Base-by-base conservation (phyloP, 2,329 filamentous ascomycete species). In the Diaporthe helianthi region DNA sequence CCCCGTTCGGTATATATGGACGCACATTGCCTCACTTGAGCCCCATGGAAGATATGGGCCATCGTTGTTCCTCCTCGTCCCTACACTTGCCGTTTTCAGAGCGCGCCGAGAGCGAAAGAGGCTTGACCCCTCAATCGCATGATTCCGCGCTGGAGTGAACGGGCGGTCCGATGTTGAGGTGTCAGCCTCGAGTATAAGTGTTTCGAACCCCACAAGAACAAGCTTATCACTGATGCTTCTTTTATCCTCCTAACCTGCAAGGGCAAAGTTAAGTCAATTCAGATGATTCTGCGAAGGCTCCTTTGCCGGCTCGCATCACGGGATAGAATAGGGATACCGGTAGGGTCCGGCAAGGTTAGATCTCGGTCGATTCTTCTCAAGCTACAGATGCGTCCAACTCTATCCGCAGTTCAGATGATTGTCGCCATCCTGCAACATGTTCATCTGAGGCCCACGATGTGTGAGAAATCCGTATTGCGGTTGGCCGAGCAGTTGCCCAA, bases 121-220 rank as follows among this genome's bases (percentile, higher is more conserved):
- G 58, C 44, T 63, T 19, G 44, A 19, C 29, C 58, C 41, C 44
- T 63, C 58, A 24, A 47, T 49, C 44, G 58, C 44, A 63, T 24
- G 44, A 36, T 19, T 38, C 29, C n/a, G 58, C 49, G 41, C 29
- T 47, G 29, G 58, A 49, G 26, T 13, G 24, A 33, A 10, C 36
- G 29, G 7, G 41, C n/a, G 29, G 44, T 63, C 58, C 58, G 58
- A 63, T 63, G 58, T 63, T 26, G 58, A 63, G 44, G 58, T 63
- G 24, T 63, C 44, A 44, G 44, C 44, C 24, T 47, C 4, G 29
- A 24, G 58, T 36, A n/a, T 49, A 63, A 22, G 58, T 63, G 58
- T 63, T 63, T 63, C 58, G 58, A 22, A 49, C 44, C 2, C n/a
- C 58, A 47, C 58, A 36, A 24, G 44, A 44, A 19, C 17, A 49